Conservation (phyloP, 306 rosid species). For the Dryas drummondii region DNA sequence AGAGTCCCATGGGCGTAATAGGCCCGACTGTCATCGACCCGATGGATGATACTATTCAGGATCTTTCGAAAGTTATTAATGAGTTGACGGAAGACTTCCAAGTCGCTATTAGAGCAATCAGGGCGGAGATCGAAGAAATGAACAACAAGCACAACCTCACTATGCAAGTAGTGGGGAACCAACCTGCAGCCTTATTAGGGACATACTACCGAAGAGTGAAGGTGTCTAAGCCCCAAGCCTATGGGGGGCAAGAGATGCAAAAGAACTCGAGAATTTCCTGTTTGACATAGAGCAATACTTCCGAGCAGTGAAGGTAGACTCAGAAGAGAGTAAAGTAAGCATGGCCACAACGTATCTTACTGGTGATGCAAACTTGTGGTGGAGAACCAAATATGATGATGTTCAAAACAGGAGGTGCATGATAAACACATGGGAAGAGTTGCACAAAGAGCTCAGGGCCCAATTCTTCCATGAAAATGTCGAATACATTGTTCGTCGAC, state of each 20-base stretch:
- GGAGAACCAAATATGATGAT: not conserved
- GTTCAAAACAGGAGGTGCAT: not conserved
- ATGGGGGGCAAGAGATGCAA: not conserved
- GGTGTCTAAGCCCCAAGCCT: not conserved
- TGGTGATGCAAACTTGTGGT: not conserved
- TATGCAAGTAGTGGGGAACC: not conserved
- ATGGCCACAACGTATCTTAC: not conserved
- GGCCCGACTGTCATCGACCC: too few species aligned
- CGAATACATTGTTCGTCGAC: not conserved
- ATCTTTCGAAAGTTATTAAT: too few species aligned
- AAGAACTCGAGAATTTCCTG: not conserved
- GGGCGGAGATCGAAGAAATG: not conserved
- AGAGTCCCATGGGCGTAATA: too few species aligned
- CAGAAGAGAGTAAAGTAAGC: not conserved
- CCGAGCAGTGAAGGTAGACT: not conserved
- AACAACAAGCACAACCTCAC: not conserved
- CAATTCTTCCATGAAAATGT: not conserved
- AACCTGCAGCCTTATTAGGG: not conserved
- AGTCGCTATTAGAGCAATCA: too few species aligned
- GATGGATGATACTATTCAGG: too few species aligned
- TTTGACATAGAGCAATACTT: constrained; percentile 12
- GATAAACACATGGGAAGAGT: not conserved
- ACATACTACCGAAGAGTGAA: not conserved
- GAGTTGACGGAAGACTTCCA: too few species aligned
- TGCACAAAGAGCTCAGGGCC: not conserved